Conservation (phyloP, 2,329 filamentous ascomycete genomes). For the Phialocephala subalpina region DNA sequence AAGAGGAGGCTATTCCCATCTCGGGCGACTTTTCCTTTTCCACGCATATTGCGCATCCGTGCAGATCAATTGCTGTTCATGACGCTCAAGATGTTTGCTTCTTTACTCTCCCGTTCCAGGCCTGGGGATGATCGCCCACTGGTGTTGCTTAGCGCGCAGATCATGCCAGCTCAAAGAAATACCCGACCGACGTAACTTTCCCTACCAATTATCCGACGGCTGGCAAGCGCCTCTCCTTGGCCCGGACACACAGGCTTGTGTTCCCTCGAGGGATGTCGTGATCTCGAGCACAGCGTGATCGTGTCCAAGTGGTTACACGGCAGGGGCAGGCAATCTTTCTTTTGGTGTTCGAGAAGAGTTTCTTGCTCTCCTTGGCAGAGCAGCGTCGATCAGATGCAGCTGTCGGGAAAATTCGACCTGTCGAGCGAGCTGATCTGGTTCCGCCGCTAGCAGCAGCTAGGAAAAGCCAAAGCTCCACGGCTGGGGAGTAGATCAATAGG, state of each 20-base stretch:
- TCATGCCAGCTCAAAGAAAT: background rate
- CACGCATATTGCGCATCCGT: background rate
- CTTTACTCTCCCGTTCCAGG: background rate
- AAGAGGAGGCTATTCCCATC: too few relatives aligned
- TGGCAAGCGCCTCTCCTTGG: background rate
- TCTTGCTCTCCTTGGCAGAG: background rate
- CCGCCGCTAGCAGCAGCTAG: background rate
- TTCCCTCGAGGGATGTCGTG: too few relatives aligned
- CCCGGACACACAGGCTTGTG: too few relatives aligned
- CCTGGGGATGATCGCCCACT: background rate
- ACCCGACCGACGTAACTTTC: background rate
- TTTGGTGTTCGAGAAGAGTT: slow-evolving; percentile 1
- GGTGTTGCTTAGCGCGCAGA: background rate
- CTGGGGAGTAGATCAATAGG: slow-evolving; percentile 3
- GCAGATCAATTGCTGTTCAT: background rate
- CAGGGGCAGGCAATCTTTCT: background rate
- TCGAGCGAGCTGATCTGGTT: background rate
- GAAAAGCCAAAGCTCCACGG: slow-evolving; percentile 2
- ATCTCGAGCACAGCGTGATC: background rate
- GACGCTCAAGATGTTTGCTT: background rate
- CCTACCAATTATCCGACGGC: background rate
- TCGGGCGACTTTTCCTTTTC: background rate
- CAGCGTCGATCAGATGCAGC: slow-evolving; percentile 7
- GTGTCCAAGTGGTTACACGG: background rate
- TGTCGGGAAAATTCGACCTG: background rate